Percentiles rank a stretch among this genome's conserved stretches.
Conservation (phyloP, 306 rosid genomes). For the Lagenaria siceraria region DNA sequence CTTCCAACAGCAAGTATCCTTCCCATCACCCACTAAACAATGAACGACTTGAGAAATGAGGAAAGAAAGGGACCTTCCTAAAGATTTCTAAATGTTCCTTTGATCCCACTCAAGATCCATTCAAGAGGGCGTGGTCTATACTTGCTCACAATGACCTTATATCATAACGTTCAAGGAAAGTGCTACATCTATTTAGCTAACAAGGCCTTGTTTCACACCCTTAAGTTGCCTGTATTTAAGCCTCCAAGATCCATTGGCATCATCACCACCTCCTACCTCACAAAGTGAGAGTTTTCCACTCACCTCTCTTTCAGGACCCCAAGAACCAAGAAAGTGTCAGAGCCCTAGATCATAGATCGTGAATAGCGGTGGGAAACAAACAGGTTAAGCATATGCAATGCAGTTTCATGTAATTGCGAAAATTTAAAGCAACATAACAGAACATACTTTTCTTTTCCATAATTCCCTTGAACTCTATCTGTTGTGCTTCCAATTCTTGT, state of each 20-base stretch:
- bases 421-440: conserved; percentile 12
- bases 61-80: neutral
- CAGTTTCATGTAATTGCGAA: neutral
- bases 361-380: neutral
- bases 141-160: neutral
- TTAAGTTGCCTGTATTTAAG: neutral
- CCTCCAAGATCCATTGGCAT: neutral
- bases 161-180: neutral
- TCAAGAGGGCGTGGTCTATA: neutral
- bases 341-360: neutral
- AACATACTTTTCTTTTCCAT: conserved; percentile 70
- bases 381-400: neutral
- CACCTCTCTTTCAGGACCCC: neutral
- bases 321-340: neutral
- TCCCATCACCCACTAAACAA: neutral
- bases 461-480: conserved; percentile 55
- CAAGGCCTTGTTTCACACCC: neutral
- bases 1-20: neutral
- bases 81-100: neutral
- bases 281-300: neutral
- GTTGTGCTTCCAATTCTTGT: conserved; percentile 62
- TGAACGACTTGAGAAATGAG: neutral
- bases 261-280: neutral
- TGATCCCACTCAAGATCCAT: neutral
- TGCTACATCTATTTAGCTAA: neutral